Evolutionary conservation across 1,284 basidiomycete genomes (phyloP), one percentile per base, ranked within the genome.

Genomic region (Rhodotorula glutinis): DNA sequence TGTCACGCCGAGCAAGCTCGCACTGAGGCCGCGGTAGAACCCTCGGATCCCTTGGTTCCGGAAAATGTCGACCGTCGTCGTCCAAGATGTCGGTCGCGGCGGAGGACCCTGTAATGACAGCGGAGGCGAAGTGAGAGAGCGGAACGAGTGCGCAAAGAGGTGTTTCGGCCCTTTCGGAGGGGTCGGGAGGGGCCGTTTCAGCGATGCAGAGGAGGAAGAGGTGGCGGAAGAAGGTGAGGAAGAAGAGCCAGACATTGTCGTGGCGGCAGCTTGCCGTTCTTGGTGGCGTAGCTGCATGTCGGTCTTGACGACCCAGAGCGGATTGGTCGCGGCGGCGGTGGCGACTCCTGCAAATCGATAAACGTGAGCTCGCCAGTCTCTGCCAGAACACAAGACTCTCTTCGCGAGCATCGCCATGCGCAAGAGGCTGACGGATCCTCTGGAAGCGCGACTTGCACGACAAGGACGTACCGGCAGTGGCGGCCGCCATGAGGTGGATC

Each of bases 251-350:
- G 33, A 5, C 33, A 11, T 38, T 38, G 33, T 5, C 33, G 33
- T 38, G 11, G 44, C 21, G 7, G 57, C 25, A 27, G 62, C 57
- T 43, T 64, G 49, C 17, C 55, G 73, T 60, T 71, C 49, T 40
- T 70, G 62, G 27, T 61, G 62, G 51, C 73, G 69, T 33, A 75
- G 60, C 38, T 66, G 79, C 78, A 40, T 63, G 38, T 66, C 60
- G 46, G 95, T 98, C 80, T 98, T 98, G 73, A 98, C 91, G 49
- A 98, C 94, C 95, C 95, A 98, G 54, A 98, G 96, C 0, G 95
- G 95, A 78, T 98, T 98, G 23, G 95, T 98, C 16, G 87, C 91
- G 0, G 92, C 89, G 1, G 93, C 86, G 0, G 95, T 98, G 40
- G 85, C 83, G 71, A 98, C 81, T 66, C 83, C 84, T 0, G 94